Conservation (phyloP, 2,329 filamentous ascomycete genomes). For the Fusarium sp. region DNA sequence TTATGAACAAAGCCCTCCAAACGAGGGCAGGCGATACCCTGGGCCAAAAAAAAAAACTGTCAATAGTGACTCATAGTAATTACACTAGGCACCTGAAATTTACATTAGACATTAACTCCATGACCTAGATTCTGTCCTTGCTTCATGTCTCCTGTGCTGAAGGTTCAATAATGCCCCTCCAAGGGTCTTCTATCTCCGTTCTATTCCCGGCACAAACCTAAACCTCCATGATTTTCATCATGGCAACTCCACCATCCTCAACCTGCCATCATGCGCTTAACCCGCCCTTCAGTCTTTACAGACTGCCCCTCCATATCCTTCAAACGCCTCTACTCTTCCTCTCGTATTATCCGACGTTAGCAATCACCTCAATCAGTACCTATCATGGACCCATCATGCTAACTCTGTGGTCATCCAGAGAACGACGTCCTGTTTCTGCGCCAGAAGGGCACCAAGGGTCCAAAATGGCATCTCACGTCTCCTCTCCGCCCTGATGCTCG, state of each 20-base stretch:
- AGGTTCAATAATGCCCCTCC: background rate
- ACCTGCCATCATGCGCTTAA: slow-evolving; percentile 32
- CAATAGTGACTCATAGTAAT: slow-evolving; percentile 28
- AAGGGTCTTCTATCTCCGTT: slow-evolving; percentile 25
- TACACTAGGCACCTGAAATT: slow-evolving; percentile 20
- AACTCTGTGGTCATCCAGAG: slow-evolving; percentile 45
- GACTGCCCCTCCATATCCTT: background rate
- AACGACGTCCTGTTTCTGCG: slow-evolving; percentile 57
- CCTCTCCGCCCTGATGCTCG: slow-evolving; percentile 50
- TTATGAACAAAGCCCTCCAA: slow-evolving; percentile 36
- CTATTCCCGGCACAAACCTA: slow-evolving; percentile 43
- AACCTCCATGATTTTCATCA: slow-evolving; percentile 33
- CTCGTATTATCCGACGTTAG: slow-evolving; percentile 47
- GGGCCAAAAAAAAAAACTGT: slow-evolving; percentile 34
- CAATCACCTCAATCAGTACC: background rate
- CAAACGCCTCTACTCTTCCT: slow-evolving; percentile 44
- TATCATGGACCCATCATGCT: slow-evolving; percentile 18
- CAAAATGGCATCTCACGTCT: slow-evolving; percentile 55
- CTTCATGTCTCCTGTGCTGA: background rate
- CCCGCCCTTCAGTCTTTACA: slow-evolving; percentile 2
- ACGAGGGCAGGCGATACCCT: slow-evolving; percentile 47
- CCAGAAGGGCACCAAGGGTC: slow-evolving; percentile 52
- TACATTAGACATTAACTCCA: background rate
- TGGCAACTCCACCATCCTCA: slow-evolving; percentile 15
- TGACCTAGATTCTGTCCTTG: background rate